Percentiles rank a stretch among this genome's conserved stretches.
phyloP scores from a whole-genome alignment of 1,139 yeast species.

The Blastobotrys serpentis region DNA sequence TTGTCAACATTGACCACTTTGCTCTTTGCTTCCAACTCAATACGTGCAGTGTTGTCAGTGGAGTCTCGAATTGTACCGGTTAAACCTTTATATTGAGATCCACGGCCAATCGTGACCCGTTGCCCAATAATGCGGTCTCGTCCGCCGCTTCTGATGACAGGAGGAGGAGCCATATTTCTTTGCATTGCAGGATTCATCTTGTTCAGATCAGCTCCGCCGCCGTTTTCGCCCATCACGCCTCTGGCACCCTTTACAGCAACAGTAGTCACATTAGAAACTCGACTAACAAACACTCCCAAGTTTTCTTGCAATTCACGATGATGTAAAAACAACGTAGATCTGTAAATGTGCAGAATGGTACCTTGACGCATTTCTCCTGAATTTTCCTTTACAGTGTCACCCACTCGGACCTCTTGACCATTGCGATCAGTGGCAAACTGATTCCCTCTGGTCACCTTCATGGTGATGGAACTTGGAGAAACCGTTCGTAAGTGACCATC shows the following conservation, averaged over 20 bases:
- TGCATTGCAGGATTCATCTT: conserved; percentile 82
- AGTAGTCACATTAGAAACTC: conserved; percentile 73
- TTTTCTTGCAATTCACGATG: conserved; percentile 79
- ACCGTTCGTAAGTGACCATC: conserved; percentile 75
- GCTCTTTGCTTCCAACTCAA: conserved; percentile 89
- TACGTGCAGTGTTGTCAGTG: conserved; percentile 85
- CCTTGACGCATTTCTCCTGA: conserved; percentile 86
- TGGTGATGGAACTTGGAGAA: conserved; percentile 75
- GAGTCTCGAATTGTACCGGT: conserved; percentile 93
- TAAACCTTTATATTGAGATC: conserved; percentile 91
- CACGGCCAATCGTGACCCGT: conserved; percentile 77
- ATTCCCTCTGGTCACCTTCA: conserved; percentile 66
- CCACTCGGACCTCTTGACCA: conserved; percentile 82
- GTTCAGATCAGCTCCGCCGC: conserved; percentile 63
- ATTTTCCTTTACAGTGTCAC: conserved; percentile 86
- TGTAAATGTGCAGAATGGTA: conserved; percentile 78
- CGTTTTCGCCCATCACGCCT: conserved; percentile 50
- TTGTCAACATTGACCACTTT: conserved; percentile 86
- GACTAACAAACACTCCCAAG: conserved; percentile 85
- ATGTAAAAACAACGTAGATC: conserved; percentile 73
- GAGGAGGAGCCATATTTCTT: conserved; percentile 53
- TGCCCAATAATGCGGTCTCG: conserved; percentile 79
- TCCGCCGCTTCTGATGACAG: conserved; percentile 55
- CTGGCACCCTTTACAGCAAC: conserved; percentile 61
- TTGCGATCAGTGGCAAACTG: conserved; percentile 83